phyloP scores from a whole-genome alignment of 2,329 filamentous ascomycete genomes.

The Ophiocordyceps unilateralis region DNA sequence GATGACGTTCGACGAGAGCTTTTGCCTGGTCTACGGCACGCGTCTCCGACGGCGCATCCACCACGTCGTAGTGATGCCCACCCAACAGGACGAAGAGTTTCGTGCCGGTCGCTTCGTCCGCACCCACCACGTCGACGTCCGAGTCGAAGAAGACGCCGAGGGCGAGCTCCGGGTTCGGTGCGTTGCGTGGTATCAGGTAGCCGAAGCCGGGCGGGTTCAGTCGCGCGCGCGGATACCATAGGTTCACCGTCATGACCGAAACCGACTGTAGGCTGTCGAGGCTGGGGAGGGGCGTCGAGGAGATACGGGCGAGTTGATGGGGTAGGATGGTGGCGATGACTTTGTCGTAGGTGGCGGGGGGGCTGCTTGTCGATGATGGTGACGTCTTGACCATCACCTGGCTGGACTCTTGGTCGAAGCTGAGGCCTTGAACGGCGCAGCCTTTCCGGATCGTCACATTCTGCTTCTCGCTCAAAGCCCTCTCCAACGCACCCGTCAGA shows the following conservation, averaged over 20 bases:
- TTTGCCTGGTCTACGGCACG: constrained; percentile 55
- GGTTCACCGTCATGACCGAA: constrained; percentile 81
- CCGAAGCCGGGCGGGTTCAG: constrained; percentile 63
- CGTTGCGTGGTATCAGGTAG: constrained; percentile 68
- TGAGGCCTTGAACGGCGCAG: constrained; percentile 29
- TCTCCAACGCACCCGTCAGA: constrained; percentile 36
- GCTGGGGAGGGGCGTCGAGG: constrained; percentile 22
- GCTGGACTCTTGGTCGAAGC: too few species aligned
- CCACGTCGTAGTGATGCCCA: constrained; percentile 61
- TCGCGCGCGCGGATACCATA: constrained; percentile 56
- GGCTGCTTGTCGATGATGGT: background rate
- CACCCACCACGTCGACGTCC: constrained; percentile 31
- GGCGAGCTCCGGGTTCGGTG: constrained; percentile 64
- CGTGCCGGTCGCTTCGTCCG: constrained; percentile 46
- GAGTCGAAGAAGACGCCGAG: constrained; percentile 90
- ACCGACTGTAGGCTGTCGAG: constrained; percentile 44
- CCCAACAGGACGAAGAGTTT: constrained; percentile 92
- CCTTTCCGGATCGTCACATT: constrained; percentile 44
- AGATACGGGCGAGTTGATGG: constrained; percentile 22
- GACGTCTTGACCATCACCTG: constrained; percentile 5
- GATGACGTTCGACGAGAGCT: constrained; percentile 52
- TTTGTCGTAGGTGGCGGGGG: constrained; percentile 26
- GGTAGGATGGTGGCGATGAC: constrained; percentile 48
- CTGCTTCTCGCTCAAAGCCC: constrained; percentile 27
- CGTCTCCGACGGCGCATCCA: constrained; percentile 30